A percentile compares a stretch with the other conserved stretches of the same genome.
Conservation (phyloP, 371 early-diverging fungal species). For the Mucor irregularis region DNA sequence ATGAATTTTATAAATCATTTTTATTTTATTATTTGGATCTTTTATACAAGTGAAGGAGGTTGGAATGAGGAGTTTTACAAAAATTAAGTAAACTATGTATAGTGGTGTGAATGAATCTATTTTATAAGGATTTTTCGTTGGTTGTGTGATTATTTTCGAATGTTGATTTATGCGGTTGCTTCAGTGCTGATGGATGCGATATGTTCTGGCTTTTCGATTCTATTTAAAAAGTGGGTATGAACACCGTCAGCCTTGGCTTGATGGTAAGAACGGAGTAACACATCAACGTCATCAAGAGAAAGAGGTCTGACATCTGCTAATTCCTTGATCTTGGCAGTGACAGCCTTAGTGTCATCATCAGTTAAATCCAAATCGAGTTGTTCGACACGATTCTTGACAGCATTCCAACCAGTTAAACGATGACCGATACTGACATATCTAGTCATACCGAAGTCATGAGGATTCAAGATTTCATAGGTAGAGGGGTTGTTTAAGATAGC, state of each 20-base stretch:
- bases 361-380: slow-evolving; percentile 82
- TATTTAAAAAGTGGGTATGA: slow-evolving; percentile 25
- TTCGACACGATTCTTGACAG: slow-evolving; percentile 94
- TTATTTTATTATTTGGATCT: neutral
- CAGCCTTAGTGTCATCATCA: slow-evolving; percentile 90
- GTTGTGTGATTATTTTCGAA: neutral
- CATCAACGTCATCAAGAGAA: slow-evolving; percentile 88
- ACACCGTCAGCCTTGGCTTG: slow-evolving; percentile 26
- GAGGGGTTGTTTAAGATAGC: slow-evolving; percentile 97
- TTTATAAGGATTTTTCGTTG: neutral
- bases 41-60: neutral
- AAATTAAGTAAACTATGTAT: neutral
- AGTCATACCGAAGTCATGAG: slow-evolving; percentile 97
- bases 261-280: slow-evolving; percentile 31
- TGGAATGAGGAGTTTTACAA: neutral
- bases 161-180: slow-evolving; percentile 5
- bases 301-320: slow-evolving; percentile 92
- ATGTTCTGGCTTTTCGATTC: slow-evolving; percentile 31
- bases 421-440: slow-evolving; percentile 95
- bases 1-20: neutral
- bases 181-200: slow-evolving; percentile 13
- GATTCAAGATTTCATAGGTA: slow-evolving; percentile 96
- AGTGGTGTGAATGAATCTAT: neutral
- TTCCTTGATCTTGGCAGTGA: slow-evolving; percentile 92
- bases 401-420: slow-evolving; percentile 97